These are phyloP conservation scores for Aspergillus melleus DNA, from an alignment of 2,329 filamentous ascomycete genomes.

Conservation along the genomic window DNA sequence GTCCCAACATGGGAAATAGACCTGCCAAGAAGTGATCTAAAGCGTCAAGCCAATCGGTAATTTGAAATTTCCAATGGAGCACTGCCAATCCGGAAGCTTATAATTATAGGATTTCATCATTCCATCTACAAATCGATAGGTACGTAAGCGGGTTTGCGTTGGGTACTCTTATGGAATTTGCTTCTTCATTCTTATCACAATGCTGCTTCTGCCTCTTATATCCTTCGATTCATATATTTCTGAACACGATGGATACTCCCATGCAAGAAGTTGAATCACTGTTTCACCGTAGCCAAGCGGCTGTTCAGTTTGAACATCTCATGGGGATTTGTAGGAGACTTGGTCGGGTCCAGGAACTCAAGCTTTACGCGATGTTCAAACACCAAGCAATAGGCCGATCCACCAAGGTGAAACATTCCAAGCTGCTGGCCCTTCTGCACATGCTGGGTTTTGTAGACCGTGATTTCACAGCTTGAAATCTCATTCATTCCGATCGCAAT, in stretches of 20 bases:
- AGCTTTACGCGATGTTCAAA: not conserved
- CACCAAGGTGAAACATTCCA: conserved; percentile 3
- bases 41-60: too few species aligned
- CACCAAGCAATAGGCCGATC: conserved; percentile 1
- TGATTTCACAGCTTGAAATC: conserved; percentile 2
- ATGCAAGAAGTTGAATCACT: not conserved
- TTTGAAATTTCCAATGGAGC: too few species aligned
- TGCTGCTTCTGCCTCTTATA: too few species aligned
- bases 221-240: too few species aligned
- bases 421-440: conserved; percentile 2
- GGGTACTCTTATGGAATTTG: conserved; percentile 9
- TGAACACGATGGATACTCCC: too few species aligned
- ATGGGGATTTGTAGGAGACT: not conserved
- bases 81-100: too few species aligned
- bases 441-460: not conserved
- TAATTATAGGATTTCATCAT: too few species aligned
- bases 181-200: too few species aligned
- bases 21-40: too few species aligned
- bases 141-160: too few species aligned
- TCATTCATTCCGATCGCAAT: conserved; percentile 3
- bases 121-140: too few species aligned
- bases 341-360: not conserved
- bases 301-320: conserved; percentile 1
- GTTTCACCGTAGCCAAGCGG: not conserved
- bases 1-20: too few species aligned